Evolutionary conservation across 768 basidiomycete species (phyloP).

Genomic region (Asterophora parasitica): DNA sequence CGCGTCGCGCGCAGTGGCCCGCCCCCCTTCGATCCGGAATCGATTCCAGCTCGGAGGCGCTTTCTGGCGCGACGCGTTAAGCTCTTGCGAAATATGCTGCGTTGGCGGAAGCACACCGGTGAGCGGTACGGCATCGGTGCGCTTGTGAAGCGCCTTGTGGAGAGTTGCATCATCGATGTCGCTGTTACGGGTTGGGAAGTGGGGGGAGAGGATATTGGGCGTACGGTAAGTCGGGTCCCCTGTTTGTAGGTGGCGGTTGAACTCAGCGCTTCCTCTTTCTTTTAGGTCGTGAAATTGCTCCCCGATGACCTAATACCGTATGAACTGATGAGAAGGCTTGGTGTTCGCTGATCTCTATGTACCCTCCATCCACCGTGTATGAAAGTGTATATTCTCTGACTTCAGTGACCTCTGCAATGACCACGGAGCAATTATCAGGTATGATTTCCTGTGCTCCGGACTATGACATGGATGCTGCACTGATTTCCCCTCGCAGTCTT

Average conservation of each 20-base stretch:
- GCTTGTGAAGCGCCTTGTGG: constrained; percentile 53
- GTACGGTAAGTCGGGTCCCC: constrained; percentile 42
- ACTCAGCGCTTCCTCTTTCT: neutral
- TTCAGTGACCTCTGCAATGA: too few species aligned
- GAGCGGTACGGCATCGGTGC: constrained; percentile 53
- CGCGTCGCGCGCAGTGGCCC: constrained; percentile 26
- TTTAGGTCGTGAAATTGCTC: constrained; percentile 32
- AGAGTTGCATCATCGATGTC: constrained; percentile 55
- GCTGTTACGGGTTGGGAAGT: constrained; percentile 84
- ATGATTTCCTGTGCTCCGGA: too few species aligned
- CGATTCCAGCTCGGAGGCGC: constrained; percentile 65
- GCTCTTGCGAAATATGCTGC: constrained; percentile 65
- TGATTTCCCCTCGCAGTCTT: too few species aligned
- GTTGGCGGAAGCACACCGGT: constrained; percentile 72
- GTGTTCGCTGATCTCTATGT: constrained; percentile 7
- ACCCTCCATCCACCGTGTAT: neutral
- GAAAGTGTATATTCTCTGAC: too few species aligned
- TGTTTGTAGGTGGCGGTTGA: neutral
- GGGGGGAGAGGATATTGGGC: constrained; percentile 65
- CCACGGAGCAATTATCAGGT: too few species aligned
- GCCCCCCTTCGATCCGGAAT: constrained; percentile 68
- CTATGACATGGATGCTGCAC: too few species aligned
- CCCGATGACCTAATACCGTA: constrained; percentile 30
- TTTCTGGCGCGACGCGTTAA: constrained; percentile 66
- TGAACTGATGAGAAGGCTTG: constrained; percentile 20